These are phyloP conservation scores for Alternaria gaisen DNA, from an alignment of 2,329 filamentous ascomycete genomes.

Conservation along the genomic window DNA sequence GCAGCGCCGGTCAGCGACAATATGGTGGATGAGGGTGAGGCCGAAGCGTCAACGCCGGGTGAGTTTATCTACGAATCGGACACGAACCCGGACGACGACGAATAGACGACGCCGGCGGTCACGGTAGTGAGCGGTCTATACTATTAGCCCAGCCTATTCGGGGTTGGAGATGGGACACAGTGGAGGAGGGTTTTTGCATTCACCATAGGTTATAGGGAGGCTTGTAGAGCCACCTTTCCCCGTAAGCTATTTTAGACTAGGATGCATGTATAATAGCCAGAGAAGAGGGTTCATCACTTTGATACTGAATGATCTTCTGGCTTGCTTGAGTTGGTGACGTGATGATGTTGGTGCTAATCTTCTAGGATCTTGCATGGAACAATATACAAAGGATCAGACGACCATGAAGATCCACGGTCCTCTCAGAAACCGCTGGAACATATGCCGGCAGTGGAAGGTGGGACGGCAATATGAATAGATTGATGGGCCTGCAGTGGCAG, in stretches of 20 bases:
- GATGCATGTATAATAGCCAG: conserved; percentile 41
- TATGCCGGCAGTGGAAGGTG: conserved; percentile 5
- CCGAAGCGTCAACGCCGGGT: conserved; percentile 73
- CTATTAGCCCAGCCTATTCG: conserved; percentile 30
- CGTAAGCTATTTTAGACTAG: conserved; percentile 32
- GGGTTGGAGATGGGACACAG: conserved; percentile 6
- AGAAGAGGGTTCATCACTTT: conserved; percentile 17
- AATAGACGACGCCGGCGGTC: conserved; percentile 28
- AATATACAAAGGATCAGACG: conserved; percentile 8
- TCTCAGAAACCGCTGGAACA: neutral
- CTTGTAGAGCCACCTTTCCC: conserved; percentile 38
- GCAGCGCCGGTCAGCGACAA: conserved; percentile 69
- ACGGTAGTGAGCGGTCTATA: conserved; percentile 30
- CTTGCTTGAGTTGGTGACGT: conserved; percentile 1
- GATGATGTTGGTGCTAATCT: neutral
- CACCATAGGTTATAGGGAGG: conserved; percentile 33
- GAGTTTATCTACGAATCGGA: conserved; percentile 85
- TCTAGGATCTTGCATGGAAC: neutral
- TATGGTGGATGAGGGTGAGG: conserved; percentile 84
- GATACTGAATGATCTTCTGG: conserved; percentile 10
- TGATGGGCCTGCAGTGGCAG: neutral
- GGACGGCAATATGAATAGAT: conserved; percentile 14
- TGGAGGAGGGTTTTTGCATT: conserved; percentile 31
- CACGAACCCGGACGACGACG: conserved; percentile 58
- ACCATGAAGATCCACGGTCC: conserved; percentile 3